Conservation (phyloP, 805 yeast genomes). For the Candida krabiensis region DNA sequence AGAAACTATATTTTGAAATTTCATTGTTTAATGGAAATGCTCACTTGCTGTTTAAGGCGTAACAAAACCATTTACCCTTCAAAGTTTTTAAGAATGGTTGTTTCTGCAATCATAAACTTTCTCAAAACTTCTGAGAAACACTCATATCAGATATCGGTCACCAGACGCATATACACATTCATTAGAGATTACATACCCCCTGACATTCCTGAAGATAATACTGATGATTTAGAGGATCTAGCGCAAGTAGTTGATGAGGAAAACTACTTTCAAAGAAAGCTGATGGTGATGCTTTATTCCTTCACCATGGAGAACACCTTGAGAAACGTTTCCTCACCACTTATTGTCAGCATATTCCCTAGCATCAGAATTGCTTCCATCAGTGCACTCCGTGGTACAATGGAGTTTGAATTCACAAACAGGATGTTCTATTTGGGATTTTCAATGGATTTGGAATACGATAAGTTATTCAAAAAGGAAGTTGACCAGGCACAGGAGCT, state of each 20-base stretch:
- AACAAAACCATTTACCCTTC: constrained; percentile 77
- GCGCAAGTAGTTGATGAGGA: constrained; percentile 51
- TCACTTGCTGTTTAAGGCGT: constrained; percentile 55
- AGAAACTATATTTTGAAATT: constrained; percentile 54
- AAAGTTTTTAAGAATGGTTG: constrained; percentile 69
- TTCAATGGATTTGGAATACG: constrained; percentile 66
- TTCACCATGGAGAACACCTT: constrained; percentile 40
- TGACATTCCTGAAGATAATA: constrained; percentile 37
- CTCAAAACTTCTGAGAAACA: constrained; percentile 41
- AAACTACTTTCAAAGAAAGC: constrained; percentile 58
- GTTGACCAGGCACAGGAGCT: constrained; percentile 40
- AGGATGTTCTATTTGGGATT: constrained; percentile 44
- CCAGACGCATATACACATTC: constrained; percentile 65
- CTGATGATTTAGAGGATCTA: constrained; percentile 41
- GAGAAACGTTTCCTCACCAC: constrained; percentile 1
- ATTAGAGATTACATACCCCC: constrained; percentile 58
- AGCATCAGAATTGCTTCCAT: constrained; percentile 15
- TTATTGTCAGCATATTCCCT: constrained; percentile 12
- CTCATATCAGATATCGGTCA: constrained; percentile 37
- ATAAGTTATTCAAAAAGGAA: constrained; percentile 36
- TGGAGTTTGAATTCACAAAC: constrained; percentile 20
- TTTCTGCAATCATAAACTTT: constrained; percentile 56
- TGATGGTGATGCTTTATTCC: constrained; percentile 64
- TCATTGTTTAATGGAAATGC: constrained; percentile 66
- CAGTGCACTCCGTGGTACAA: neutral